These are phyloP conservation scores for Fonsecaea pedrosoi DNA, from an alignment of 2,329 filamentous ascomycete genomes.

Conservation along the genomic window DNA sequence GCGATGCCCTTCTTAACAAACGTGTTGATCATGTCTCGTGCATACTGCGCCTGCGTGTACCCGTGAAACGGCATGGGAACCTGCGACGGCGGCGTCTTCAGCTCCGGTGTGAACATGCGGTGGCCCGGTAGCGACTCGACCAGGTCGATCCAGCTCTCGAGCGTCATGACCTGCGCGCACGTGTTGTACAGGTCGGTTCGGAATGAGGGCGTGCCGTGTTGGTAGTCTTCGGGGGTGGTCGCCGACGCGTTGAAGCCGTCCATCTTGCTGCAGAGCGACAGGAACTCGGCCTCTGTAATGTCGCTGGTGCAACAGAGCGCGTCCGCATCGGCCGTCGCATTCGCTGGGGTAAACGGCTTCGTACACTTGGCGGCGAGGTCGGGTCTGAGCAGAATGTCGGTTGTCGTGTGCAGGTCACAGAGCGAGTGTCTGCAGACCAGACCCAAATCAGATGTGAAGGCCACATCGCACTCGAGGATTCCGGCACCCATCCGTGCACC, in stretches of 20 bases:
- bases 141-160: slow-evolving; percentile 67
- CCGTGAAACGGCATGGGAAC: slow-evolving; percentile 73
- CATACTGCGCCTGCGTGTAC: slow-evolving; percentile 70
- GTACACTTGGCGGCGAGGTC: slow-evolving; percentile 70
- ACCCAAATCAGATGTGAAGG: slow-evolving; percentile 68
- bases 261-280: slow-evolving; percentile 73
- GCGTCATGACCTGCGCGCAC: slow-evolving; percentile 67
- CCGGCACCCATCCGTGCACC: slow-evolving; percentile 72
- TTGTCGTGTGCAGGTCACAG: slow-evolving; percentile 72
- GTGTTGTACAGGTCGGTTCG: slow-evolving; percentile 38
- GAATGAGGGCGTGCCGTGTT: slow-evolving; percentile 61
- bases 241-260: slow-evolving; percentile 66
- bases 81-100: slow-evolving; percentile 66
- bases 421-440: slow-evolving; percentile 73
- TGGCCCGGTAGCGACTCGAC: slow-evolving; percentile 60
- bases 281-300: slow-evolving; percentile 71
- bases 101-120: slow-evolving; percentile 69
- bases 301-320: slow-evolving; percentile 76
- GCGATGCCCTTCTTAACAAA: slow-evolving; percentile 62
- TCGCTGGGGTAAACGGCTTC: slow-evolving; percentile 64
- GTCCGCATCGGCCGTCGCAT: slow-evolving; percentile 58
- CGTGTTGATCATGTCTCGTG: slow-evolving; percentile 69
- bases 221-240: slow-evolving; percentile 64
- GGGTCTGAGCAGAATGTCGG: slow-evolving; percentile 68
- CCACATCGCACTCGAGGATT: slow-evolving; percentile 71